phyloP scores from a whole-genome alignment of 192 early-diverging fungal species.

The Bifiguratus adelaidae region DNA sequence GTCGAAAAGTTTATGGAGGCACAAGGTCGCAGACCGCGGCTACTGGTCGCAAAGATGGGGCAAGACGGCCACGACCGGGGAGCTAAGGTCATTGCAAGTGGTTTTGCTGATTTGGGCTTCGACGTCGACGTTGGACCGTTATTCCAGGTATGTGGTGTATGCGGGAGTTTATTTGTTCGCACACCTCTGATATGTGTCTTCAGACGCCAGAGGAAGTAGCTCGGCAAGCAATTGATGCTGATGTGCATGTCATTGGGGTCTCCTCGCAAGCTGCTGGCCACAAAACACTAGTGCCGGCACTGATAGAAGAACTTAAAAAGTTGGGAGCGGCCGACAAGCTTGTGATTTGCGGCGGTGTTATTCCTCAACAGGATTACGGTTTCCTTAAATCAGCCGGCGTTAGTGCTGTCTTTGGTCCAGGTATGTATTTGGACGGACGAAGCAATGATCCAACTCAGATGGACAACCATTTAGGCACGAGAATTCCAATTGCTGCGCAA shows the following conservation, averaged over 20 bases:
- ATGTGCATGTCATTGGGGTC: constrained; percentile 81
- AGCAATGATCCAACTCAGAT: background rate
- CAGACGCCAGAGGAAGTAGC: constrained; percentile 84
- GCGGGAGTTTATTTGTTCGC: background rate
- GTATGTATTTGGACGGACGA: constrained; percentile 8
- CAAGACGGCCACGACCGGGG: constrained; percentile 91
- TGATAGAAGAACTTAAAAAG: constrained; percentile 67
- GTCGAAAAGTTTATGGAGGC: constrained; percentile 55
- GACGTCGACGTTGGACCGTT: constrained; percentile 87
- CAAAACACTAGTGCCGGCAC: constrained; percentile 74
- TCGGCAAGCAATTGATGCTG: constrained; percentile 80
- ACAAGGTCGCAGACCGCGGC: constrained; percentile 77
- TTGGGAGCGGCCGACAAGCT: constrained; percentile 63
- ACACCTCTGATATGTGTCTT: background rate
- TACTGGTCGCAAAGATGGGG: constrained; percentile 88
- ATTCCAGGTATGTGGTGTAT: constrained; percentile 36
- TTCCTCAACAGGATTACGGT: constrained; percentile 80
- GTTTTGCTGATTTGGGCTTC: constrained; percentile 84
- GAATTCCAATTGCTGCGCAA: constrained; percentile 72
- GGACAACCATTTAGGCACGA: constrained; percentile 31
- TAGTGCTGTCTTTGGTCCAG: constrained; percentile 78
- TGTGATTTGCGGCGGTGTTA: constrained; percentile 78
- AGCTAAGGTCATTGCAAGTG: constrained; percentile 88
- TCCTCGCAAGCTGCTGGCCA: constrained; percentile 86
- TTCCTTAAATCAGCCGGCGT: constrained; percentile 73